phyloP scores from a whole-genome alignment of 2,329 filamentous ascomycete species.

The Furcasterigmium furcatum region DNA sequence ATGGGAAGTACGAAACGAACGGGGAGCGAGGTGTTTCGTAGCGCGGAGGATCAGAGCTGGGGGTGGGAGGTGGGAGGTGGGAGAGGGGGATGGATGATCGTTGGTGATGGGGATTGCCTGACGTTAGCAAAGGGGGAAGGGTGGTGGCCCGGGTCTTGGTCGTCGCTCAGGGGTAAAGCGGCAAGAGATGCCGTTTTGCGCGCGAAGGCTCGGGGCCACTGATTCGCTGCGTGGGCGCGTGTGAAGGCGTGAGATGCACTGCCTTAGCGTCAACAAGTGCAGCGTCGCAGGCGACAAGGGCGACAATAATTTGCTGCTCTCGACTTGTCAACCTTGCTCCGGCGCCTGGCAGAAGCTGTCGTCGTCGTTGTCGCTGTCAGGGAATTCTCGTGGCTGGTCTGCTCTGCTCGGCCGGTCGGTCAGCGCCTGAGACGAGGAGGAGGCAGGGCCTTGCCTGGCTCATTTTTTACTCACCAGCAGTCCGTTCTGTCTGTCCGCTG shows the following conservation, averaged over 20 bases:
- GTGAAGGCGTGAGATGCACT: constrained; percentile 20
- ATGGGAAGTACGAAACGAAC: constrained; percentile 3
- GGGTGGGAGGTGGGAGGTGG: background rate
- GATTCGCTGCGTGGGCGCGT: constrained; percentile 23
- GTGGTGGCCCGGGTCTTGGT: too few species aligned
- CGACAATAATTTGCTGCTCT: background rate
- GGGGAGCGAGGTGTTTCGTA: constrained; percentile 1
- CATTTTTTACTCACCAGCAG: too few species aligned
- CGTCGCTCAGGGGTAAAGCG: constrained; percentile 18
- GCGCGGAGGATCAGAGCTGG: constrained; percentile 2
- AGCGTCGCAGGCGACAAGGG: constrained; percentile 15
- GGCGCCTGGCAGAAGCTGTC: too few species aligned
- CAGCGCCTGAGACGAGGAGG: too few species aligned
- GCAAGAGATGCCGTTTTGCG: constrained; percentile 14
- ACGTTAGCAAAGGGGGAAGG: too few species aligned
- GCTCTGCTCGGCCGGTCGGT: too few species aligned
- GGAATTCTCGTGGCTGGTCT: too few species aligned
- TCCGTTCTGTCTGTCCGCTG: too few species aligned
- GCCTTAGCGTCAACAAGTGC: constrained; percentile 22
- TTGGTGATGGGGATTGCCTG: background rate
- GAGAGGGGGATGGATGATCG: background rate
- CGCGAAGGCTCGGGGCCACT: constrained; percentile 13
- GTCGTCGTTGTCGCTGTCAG: too few species aligned
- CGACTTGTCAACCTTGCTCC: background rate
- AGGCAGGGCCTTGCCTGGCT: too few species aligned